Evolutionary conservation across 768 basidiomycete genomes (phyloP).

Genomic region (Boletus vinaceobasis): DNA sequence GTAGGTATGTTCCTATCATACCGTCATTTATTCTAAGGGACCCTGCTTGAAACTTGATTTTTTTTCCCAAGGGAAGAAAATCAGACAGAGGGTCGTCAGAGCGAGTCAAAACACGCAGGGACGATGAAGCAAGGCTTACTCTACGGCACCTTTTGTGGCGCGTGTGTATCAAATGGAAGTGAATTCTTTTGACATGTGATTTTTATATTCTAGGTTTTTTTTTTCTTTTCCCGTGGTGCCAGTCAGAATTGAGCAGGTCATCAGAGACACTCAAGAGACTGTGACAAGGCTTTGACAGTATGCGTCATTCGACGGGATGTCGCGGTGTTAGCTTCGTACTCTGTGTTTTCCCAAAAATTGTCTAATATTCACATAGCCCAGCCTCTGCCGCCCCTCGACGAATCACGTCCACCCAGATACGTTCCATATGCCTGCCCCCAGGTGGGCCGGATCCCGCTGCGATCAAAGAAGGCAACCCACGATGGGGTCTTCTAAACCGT

Average conservation of each 20-base stretch:
- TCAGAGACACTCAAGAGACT: constrained; percentile 1
- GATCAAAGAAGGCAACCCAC: not conserved
- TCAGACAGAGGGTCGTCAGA: not conserved
- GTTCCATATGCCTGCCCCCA: not conserved
- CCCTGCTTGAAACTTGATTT: not conserved
- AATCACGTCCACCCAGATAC: not conserved
- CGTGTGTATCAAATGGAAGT: not conserved
- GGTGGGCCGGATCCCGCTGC: not conserved
- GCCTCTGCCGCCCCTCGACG: not conserved
- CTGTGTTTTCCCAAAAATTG: not conserved
- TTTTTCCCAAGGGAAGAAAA: not conserved
- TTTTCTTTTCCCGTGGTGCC: not conserved
- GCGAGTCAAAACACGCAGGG: not conserved
- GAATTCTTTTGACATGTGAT: not conserved
- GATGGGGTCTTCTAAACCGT: not conserved
- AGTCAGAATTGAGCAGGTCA: not conserved
- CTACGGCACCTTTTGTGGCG: not conserved
- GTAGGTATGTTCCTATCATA: constrained; percentile 1
- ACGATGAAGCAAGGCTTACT: not conserved
- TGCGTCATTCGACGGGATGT: constrained; percentile 6
- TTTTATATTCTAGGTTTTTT: not conserved
- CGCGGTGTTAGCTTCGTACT: not conserved
- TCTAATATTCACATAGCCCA: not conserved
- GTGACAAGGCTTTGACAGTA: not conserved
- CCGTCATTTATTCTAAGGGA: not conserved